These are phyloP conservation scores for Mycena polygramma DNA, from an alignment of 768 basidiomycete species.

Conservation along the genomic window DNA sequence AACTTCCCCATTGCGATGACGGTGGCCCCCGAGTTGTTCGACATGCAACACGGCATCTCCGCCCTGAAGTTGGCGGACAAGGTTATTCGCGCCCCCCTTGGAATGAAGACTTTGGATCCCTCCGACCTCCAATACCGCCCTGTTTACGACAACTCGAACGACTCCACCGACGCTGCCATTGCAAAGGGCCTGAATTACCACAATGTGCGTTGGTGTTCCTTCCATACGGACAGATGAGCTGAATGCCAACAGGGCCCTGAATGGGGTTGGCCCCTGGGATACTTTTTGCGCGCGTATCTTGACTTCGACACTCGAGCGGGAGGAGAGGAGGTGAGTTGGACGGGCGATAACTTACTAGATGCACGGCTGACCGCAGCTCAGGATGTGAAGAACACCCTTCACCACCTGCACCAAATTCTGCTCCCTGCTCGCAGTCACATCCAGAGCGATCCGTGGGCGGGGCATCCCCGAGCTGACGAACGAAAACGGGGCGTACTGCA, in stretches of 20 bases:
- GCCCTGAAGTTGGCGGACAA: conserved; percentile 87
- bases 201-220: conserved; percentile 64
- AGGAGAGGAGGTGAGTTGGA: conserved; percentile 70
- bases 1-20: conserved; percentile 98
- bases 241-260: conserved; percentile 77
- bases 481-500: conserved; percentile 83
- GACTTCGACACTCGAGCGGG: conserved; percentile 85
- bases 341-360: conserved; percentile 10
- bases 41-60: conserved; percentile 80
- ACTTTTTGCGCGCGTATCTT: conserved; percentile 94
- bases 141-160: conserved; percentile 94
- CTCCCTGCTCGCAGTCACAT: conserved; percentile 81
- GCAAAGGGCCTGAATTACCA: conserved; percentile 98
- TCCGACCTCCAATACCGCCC: conserved; percentile 90
- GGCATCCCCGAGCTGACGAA: conserved; percentile 96
- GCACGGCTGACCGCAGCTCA: conserved; percentile 45
- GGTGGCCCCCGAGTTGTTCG: conserved; percentile 96
- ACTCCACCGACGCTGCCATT: conserved; percentile 82
- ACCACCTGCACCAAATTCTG: conserved; percentile 83
- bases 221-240: conserved; percentile 33
- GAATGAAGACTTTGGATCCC: conserved; percentile 97
- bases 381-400: conserved; percentile 80
- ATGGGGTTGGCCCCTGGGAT: conserved; percentile 97
- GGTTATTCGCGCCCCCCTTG: conserved; percentile 87
- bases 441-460: conserved; percentile 86